These are phyloP conservation scores for Plantago ovata DNA, from an alignment of 257 asterid species.

Conservation along the genomic window DNA sequence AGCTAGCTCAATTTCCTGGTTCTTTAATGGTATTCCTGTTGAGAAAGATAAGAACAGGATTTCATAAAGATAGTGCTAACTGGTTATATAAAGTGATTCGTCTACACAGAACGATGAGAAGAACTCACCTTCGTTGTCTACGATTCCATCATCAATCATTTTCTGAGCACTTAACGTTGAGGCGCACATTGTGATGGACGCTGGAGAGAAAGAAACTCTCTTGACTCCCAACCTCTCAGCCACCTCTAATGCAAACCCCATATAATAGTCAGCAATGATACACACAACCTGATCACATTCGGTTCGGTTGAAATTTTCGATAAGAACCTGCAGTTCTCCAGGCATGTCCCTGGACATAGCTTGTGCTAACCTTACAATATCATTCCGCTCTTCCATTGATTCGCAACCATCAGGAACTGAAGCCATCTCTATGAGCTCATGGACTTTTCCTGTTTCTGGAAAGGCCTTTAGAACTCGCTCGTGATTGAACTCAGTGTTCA, in stretches of 20 bases:
- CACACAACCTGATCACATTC: constrained; percentile 34
- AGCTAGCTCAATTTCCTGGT: constrained; percentile 36
- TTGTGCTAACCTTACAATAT: constrained; percentile 26
- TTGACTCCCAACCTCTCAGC: constrained; percentile 42
- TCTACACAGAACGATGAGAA: background rate
- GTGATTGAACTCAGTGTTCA: constrained; percentile 55
- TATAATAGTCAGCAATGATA: constrained; percentile 40
- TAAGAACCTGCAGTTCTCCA: constrained; percentile 35
- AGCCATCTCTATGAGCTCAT: constrained; percentile 29
- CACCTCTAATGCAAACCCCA: constrained; percentile 44
- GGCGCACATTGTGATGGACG: constrained; percentile 37
- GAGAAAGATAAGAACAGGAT: background rate
- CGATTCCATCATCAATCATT: constrained; percentile 47
- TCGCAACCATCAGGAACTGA: constrained; percentile 65
- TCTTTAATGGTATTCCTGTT: constrained; percentile 35
- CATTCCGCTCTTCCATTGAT: constrained; percentile 51
- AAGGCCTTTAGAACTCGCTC: constrained; percentile 33
- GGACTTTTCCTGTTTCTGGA: constrained; percentile 16
- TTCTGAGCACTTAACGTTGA: constrained; percentile 20
- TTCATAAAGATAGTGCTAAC: no score
- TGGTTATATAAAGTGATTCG: no score
- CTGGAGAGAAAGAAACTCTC: constrained; percentile 40
- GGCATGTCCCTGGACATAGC: constrained; percentile 39
- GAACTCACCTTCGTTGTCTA: constrained; percentile 40
- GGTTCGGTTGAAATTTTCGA: constrained; percentile 25